phyloP scores from a whole-genome alignment of 192 early-diverging fungal genomes.

The Podila minutissima region DNA sequence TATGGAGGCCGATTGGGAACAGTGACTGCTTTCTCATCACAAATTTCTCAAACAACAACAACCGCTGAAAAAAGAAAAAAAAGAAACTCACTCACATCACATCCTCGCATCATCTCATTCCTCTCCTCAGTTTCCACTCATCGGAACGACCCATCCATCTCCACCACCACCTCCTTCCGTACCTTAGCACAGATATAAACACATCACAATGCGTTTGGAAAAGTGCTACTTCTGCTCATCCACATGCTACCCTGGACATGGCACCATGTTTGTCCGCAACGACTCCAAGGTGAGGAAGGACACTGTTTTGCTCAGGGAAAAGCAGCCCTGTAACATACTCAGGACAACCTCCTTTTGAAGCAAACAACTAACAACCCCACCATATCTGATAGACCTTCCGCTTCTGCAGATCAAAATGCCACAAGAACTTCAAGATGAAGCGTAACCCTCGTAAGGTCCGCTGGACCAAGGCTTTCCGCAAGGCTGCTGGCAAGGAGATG shows the following conservation, averaged over 20 bases:
- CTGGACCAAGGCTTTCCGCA: constrained; percentile 99
- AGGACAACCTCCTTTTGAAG: too few species aligned
- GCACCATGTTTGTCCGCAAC: constrained; percentile 98
- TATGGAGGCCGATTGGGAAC: too few species aligned
- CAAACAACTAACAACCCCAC: too few species aligned
- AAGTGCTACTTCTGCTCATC: constrained; percentile 99
- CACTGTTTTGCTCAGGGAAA: neutral
- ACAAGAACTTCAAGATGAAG: constrained; percentile 99
- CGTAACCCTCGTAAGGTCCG: constrained; percentile 98
- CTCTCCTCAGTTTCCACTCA: too few species aligned
- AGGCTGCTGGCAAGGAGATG: constrained; percentile 99
- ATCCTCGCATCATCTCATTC: too few species aligned
- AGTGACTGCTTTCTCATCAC: too few species aligned
- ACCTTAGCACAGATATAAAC: constrained; percentile 13
- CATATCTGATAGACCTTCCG: constrained; percentile 79
- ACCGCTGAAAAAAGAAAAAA: too few species aligned
- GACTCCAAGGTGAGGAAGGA: constrained; percentile 85
- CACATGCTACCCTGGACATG: constrained; percentile 97
- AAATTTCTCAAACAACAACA: too few species aligned
- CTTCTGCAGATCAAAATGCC: constrained; percentile 99
- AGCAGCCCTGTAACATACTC: neutral
- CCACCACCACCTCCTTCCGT: neutral
- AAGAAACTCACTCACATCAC: too few species aligned
- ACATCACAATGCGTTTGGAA: constrained; percentile 86
- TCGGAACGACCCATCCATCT: neutral